Conservation (phyloP, 1,139 yeast genomes). For the Candida tunisiensis region DNA sequence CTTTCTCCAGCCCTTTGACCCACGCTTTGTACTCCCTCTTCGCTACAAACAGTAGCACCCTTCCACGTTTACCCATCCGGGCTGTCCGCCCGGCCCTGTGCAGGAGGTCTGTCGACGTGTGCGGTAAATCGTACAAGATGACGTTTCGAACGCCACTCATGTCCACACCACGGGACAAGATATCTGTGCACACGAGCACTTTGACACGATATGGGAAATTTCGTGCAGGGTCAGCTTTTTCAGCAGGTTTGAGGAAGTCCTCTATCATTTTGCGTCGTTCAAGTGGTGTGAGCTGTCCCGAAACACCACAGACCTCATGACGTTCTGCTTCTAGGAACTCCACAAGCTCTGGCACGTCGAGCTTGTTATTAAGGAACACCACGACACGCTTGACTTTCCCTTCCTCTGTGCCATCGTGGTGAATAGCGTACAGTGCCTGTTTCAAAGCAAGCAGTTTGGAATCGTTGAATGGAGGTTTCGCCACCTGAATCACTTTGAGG, state of each 20-base stretch:
- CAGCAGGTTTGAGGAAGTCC: conserved; percentile 48
- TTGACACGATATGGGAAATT: conserved; percentile 17
- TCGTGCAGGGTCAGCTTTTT: conserved; percentile 9
- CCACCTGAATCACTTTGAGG: conserved; percentile 60
- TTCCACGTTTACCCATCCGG: conserved; percentile 75
- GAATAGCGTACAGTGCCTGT: conserved; percentile 75
- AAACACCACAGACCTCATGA: conserved; percentile 45
- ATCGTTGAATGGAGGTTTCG: conserved; percentile 61
- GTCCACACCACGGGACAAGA: conserved; percentile 80
- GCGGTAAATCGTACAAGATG: conserved; percentile 71
- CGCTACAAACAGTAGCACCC: conserved; percentile 63
- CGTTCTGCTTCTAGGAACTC: conserved; percentile 37
- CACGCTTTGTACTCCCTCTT: conserved; percentile 53
- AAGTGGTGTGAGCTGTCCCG: conserved; percentile 43
- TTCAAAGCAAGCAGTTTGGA: conserved; percentile 73
- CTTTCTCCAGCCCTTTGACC: conserved; percentile 71
- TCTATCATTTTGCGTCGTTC: conserved; percentile 40
- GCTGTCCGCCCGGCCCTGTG: conserved; percentile 95
- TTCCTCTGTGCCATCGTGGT: conserved; percentile 66
- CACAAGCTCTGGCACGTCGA: conserved; percentile 42
- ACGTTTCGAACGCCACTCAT: conserved; percentile 73
- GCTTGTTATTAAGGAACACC: conserved; percentile 69
- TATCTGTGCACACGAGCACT: conserved; percentile 78
- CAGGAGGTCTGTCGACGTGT: conserved; percentile 67
- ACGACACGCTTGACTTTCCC: conserved; percentile 69